These are phyloP conservation scores for Thymus quinquecostatus DNA, from an alignment of 257 asterid genomes.

Conservation along the genomic window DNA sequence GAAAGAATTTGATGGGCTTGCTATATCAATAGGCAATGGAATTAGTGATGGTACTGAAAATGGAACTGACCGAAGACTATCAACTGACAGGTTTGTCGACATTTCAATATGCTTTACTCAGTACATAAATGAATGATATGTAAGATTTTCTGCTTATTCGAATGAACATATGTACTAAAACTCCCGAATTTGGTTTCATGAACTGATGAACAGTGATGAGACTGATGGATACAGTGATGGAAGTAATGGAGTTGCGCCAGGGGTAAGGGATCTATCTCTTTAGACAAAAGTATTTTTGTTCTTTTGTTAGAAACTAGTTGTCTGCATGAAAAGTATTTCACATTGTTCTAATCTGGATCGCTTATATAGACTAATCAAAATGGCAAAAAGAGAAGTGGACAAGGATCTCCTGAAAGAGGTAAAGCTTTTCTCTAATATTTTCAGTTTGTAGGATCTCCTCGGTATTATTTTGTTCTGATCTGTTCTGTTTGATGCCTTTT, in stretches of 20 bases:
- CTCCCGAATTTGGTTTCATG: conserved; percentile 23
- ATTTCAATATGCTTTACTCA: not conserved
- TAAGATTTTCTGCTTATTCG: conserved; percentile 13
- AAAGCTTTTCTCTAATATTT: conserved; percentile 21
- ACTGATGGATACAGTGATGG: conserved; percentile 85
- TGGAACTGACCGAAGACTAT: conserved; percentile 55
- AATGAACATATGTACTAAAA: conserved; percentile 17
- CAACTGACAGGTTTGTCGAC: conserved; percentile 69
- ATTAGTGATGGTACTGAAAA: conserved; percentile 58
- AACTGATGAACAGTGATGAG: conserved; percentile 73
- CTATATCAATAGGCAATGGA: conserved; percentile 83
- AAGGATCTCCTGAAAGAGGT: conserved; percentile 68
- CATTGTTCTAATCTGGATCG: conserved; percentile 21
- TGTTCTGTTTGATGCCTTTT: conserved; percentile 9
- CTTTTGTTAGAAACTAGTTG: conserved; percentile 12
- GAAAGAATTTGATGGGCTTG: conserved; percentile 82
- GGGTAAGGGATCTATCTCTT: conserved; percentile 46
- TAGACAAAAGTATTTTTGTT: not conserved
- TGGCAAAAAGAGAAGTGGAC: conserved; percentile 70
- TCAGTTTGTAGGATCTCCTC: too few relatives aligned
- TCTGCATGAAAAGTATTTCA: not conserved
- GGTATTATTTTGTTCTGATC: not conserved
- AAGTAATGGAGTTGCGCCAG: conserved; percentile 65
- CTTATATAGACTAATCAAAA: conserved; percentile 54
- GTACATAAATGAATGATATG: not conserved